Conservation (phyloP, 148 eudicot species). For the Nyssa sinensis region DNA sequence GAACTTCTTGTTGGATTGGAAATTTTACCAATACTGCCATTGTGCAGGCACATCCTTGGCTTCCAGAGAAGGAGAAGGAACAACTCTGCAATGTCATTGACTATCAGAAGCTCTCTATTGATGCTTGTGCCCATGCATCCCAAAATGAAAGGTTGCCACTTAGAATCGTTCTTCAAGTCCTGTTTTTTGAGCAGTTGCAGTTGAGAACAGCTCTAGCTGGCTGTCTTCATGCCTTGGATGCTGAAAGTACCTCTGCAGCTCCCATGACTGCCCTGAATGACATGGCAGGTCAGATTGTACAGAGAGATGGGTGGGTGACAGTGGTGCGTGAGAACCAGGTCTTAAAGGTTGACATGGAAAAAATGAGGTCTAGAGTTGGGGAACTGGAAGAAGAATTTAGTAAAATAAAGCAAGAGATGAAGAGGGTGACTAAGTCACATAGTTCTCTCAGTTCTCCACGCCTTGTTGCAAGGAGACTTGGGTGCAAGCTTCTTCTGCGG, state of each 20-base stretch:
- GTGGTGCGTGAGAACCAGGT: slow-evolving; percentile 68
- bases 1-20: neutral
- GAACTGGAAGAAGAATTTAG: slow-evolving; percentile 81
- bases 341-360: slow-evolving; percentile 74
- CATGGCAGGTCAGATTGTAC: slow-evolving; percentile 43
- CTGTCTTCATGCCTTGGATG: slow-evolving; percentile 48
- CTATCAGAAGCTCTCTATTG: slow-evolving; percentile 88
- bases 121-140: slow-evolving; percentile 95
- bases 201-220: slow-evolving; percentile 70
- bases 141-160: slow-evolving; percentile 87
- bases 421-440: slow-evolving; percentile 61
- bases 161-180: slow-evolving; percentile 79
- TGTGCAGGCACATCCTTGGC: slow-evolving; percentile 90
- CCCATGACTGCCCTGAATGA: slow-evolving; percentile 27
- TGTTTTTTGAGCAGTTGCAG: slow-evolving; percentile 91
- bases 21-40: slow-evolving; percentile 3
- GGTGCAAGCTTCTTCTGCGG: slow-evolving; percentile 54
- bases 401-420: slow-evolving; percentile 72
- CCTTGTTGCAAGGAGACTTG: slow-evolving; percentile 45
- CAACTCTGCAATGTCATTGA: slow-evolving; percentile 78
- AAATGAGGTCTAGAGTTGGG: slow-evolving; percentile 73
- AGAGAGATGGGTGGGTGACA: slow-evolving; percentile 75
- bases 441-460: slow-evolving; percentile 61
- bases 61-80: slow-evolving; percentile 73
- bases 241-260: slow-evolving; percentile 44